Conservation (phyloP, 192 early-diverging fungal species). For the Coemansia sp. region DNA sequence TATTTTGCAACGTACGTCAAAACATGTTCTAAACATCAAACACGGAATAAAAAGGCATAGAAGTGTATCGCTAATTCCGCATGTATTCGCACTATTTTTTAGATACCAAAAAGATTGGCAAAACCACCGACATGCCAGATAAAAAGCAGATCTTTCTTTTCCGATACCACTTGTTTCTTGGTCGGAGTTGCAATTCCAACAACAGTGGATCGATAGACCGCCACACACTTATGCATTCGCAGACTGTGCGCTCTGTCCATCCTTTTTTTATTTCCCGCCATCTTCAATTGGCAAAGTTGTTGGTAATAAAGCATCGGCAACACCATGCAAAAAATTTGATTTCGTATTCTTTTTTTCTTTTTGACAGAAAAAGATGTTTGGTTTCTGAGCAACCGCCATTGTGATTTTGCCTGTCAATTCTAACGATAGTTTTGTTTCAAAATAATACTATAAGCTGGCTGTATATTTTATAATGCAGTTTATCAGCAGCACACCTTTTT, state of each 20-base stretch:
- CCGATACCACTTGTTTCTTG: neutral
- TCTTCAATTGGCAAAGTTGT: neutral
- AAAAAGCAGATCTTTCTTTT: neutral
- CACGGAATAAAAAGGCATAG: neutral
- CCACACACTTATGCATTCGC: neutral
- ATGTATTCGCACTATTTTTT: neutral
- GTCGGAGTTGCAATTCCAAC: neutral
- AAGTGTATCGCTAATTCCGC: neutral
- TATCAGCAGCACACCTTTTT: no score
- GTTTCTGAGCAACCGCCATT: no score
- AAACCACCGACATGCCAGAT: neutral
- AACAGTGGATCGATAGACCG: neutral
- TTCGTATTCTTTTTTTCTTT: neutral
- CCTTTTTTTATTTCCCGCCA: neutral
- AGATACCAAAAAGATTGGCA: neutral
- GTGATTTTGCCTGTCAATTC: no score
- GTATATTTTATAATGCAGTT: no score
- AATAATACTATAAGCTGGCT: no score
- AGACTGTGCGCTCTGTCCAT: neutral
- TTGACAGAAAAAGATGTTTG: no score
- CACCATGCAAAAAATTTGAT: neutral
- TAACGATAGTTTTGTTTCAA: no score
- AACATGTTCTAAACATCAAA: neutral
- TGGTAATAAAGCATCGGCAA: neutral
- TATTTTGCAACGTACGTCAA: neutral